Base-by-base conservation (phyloP, 345 rosid genomes). In the Punica granatum region DNA sequence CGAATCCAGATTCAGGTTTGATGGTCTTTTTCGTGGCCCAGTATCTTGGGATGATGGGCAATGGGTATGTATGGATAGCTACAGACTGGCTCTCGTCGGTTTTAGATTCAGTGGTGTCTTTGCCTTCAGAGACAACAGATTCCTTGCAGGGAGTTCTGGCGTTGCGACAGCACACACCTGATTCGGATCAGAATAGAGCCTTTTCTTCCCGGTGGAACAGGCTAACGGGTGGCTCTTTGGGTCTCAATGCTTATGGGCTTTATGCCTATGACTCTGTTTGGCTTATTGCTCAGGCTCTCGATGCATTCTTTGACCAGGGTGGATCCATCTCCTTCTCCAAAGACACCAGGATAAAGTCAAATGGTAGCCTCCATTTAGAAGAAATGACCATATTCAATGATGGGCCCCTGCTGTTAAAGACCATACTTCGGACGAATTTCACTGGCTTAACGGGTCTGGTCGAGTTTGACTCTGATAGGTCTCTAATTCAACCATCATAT, bases 1-100 rank as follows among this genome's bases (percentile, higher is more conserved):
- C 84, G 1, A 75, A 77, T 67, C 75, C 85, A 2, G 77, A 67
- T 1, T 13, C 86, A 43, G 98, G 97, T 53, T 72, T 87, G 12
- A 33, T 65, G 42, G 35, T 93, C 61, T 87, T 93, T 72, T 81
- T 92, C 2, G 76, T 80, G 75, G 97, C 97, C 35, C 80, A 79
- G 31, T 78, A 85, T 76, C 91, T 93, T 49, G 83, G 87, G 61
- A 93, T 93, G 97, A 87, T 93, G 91, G 91, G 91, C 15, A 89
- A 85, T 72, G 98, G 97, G 3, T 93, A 84, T 36, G 98, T 85
- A 19, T 93, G 98, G 98, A 90, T 93, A 59, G 90, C 96, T 41
- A 90, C 97, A 1, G 96, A 90, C 79, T 89, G 94, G 97, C 85
- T 93, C 18, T 82, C 97, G 0, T 73, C 85, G 23, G 54, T 60